Percentiles rank a stretch among this genome's conserved stretches.
phyloP scores from a whole-genome alignment of 768 basidiomycete species.

The Ephemerocybe angulata region DNA sequence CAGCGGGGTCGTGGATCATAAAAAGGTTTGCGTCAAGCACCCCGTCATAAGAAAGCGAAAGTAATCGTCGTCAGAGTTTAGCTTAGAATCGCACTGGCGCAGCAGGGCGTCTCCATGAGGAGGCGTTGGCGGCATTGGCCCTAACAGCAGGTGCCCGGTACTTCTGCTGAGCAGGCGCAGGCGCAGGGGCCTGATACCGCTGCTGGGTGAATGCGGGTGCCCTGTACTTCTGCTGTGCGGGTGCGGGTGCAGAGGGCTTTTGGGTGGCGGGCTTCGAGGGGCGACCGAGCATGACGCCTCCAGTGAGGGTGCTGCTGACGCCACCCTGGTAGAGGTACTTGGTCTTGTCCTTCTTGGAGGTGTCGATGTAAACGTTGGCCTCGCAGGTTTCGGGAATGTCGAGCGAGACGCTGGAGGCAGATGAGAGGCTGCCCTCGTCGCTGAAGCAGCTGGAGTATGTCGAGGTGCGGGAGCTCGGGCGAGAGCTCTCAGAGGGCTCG shows the following conservation, averaged over 20 bases:
- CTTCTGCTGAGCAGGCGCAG: constrained; percentile 8
- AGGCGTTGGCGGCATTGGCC: constrained; percentile 7
- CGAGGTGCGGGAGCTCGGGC: constrained; percentile 40
- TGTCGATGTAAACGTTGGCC: constrained; percentile 22
- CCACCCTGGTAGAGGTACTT: constrained; percentile 42
- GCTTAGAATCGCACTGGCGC: constrained; percentile 8
- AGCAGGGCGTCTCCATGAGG: constrained; percentile 15
- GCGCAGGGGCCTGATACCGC: constrained; percentile 1
- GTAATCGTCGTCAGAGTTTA: too few relatives aligned
- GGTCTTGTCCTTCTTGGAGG: constrained; percentile 23
- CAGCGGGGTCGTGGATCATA: neutral
- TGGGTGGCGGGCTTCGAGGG: constrained; percentile 5
- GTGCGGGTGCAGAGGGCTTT: constrained; percentile 1
- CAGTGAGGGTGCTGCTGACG: constrained; percentile 39
- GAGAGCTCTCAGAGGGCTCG: constrained; percentile 25
- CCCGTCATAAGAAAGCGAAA: neutral
- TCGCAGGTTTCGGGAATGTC: constrained; percentile 15
- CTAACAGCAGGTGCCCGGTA: constrained; percentile 15
- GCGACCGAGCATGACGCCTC: constrained; percentile 43
- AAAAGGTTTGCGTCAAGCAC: neutral
- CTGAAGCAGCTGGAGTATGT: constrained; percentile 29
- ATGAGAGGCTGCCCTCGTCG: constrained; percentile 31
- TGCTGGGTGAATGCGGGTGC: too few relatives aligned
- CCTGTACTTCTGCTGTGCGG: constrained; percentile 12
- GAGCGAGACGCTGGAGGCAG: constrained; percentile 26